These are phyloP conservation scores for Teunomyces cretensis DNA, from an alignment of 805 yeast species.

Conservation along the genomic window DNA sequence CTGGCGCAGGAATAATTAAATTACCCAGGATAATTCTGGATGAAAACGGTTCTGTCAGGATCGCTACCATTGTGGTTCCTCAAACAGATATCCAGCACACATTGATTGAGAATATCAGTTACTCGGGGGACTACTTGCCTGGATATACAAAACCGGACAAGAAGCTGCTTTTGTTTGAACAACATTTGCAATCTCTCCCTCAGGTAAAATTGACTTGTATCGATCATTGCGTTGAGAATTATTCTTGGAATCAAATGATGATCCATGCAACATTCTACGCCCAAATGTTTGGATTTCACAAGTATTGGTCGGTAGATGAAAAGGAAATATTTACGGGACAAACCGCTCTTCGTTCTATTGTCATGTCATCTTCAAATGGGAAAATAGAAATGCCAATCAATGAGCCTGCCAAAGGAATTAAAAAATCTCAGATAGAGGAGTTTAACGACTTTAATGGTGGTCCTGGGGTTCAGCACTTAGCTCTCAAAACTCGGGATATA, in stretches of 20 bases:
- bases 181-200: slow-evolving; percentile 19
- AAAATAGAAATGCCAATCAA: slow-evolving; percentile 77
- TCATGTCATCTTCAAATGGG: slow-evolving; percentile 70
- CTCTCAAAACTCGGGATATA: slow-evolving; percentile 64
- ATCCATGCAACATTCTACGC: slow-evolving; percentile 60
- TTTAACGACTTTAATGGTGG: slow-evolving; percentile 73
- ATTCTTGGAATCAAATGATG: slow-evolving; percentile 66
- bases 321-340: slow-evolving; percentile 65
- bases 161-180: slow-evolving; percentile 2
- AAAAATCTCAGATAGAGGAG: slow-evolving; percentile 79
- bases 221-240: slow-evolving; percentile 84
- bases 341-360: slow-evolving; percentile 70
- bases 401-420: slow-evolving; percentile 72
- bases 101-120: slow-evolving; percentile 49
- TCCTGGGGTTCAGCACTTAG: slow-evolving; percentile 84
- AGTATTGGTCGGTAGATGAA: slow-evolving; percentile 86
- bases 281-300: slow-evolving; percentile 66
- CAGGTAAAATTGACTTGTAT: slow-evolving; percentile 44
- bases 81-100: slow-evolving; percentile 71
- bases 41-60: slow-evolving; percentile 47
- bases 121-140: slow-evolving; percentile 52
- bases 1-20: slow-evolving; percentile 49
- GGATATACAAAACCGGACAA: slow-evolving; percentile 29
- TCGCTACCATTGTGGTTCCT: slow-evolving; percentile 47
- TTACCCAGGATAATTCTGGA: slow-evolving; percentile 38